Base-by-base conservation (phyloP, 495 filamentous ascomycete genomes). In the Tuber brumale region DNA sequence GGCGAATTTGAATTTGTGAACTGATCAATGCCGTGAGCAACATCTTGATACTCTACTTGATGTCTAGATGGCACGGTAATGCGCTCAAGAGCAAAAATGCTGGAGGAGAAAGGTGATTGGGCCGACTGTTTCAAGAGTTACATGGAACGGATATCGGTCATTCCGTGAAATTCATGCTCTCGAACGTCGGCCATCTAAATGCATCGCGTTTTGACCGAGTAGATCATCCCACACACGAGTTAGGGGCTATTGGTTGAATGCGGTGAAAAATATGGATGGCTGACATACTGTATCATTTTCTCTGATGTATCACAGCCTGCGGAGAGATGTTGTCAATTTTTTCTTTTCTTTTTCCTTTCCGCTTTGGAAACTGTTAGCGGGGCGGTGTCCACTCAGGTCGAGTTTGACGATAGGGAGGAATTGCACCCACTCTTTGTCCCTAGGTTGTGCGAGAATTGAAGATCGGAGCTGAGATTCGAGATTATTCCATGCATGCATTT, bases 401-500 rank as follows among this genome's bases (percentile, higher is more conserved):
- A 72, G 70, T 66, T 69, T 48, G 70, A 78, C 51, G 48, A 57
- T 21, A 21, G 23, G 48, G 48, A 57, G 21, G 51, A 57, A 27
- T 57, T 14, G 23, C 51, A 12, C 51, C 9, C 51, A 27, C 51
- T 27, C 51, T 27, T 1, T 23, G 21, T 57, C 48, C 48, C 23
- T 48, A 48, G 45, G 19, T 48, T 48, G 45, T 14, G 45, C 45
- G 51, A 57, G 51, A 12, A 57, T 57, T 57, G n/a, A 57, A n/a
- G 51, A 57, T 8, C n/a, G 3, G 23, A 73, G 66, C 74, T 72
- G 74, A 76, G 57, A 70, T 79, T 35, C 45, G 61, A 41, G 75
- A 75, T 80, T 61, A 77, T 72, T 73, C 73, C 70, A 79, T 73
- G 70, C 78, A 79, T 79, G 78, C 78, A 79, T 76, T 74, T n/a